phyloP scores from a whole-genome alignment of 2,329 filamentous ascomycete genomes.

The Xylaria sp. region DNA sequence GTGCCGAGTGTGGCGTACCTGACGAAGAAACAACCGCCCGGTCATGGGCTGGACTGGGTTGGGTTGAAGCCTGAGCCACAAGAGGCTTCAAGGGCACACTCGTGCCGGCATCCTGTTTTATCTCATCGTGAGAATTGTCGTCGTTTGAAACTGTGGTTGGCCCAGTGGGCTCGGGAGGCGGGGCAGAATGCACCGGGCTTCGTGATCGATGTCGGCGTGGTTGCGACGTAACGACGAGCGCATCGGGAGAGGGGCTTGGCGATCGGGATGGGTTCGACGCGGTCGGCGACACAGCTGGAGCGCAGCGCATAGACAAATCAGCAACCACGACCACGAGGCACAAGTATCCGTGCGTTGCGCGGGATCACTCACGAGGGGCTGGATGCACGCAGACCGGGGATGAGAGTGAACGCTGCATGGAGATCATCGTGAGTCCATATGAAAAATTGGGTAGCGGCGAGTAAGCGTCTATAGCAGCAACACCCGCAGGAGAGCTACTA shows the following conservation, averaged over 20 bases:
- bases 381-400: slow-evolving; percentile 69
- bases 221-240: slow-evolving; percentile 60
- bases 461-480: slow-evolving; percentile 51
- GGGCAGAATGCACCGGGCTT: slow-evolving; percentile 60
- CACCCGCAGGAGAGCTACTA: slow-evolving; percentile 44
- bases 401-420: slow-evolving; percentile 71
- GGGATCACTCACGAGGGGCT: slow-evolving; percentile 66
- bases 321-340: slow-evolving; percentile 32
- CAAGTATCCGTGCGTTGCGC: slow-evolving; percentile 9
- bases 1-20: slow-evolving; percentile 49
- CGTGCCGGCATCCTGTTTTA: slow-evolving; percentile 50
- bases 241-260: slow-evolving; percentile 65
- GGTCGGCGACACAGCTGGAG: slow-evolving; percentile 62
- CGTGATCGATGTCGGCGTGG: slow-evolving; percentile 63
- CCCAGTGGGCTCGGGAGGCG: slow-evolving; percentile 56
- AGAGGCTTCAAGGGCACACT: slow-evolving; percentile 60
- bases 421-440: slow-evolving; percentile 66
- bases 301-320: slow-evolving; percentile 40
- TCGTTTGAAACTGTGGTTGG: slow-evolving; percentile 57
- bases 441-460: slow-evolving; percentile 43
- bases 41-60: slow-evolving; percentile 32
- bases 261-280: slow-evolving; percentile 61
- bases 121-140: slow-evolving; percentile 52
- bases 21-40: slow-evolving; percentile 46
- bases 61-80: slow-evolving; percentile 48